A percentile compares a stretch with the other conserved stretches of the same genome.
phyloP scores from a whole-genome alignment of 176 grass and related monocot species.

The Pharus latifolius region DNA sequence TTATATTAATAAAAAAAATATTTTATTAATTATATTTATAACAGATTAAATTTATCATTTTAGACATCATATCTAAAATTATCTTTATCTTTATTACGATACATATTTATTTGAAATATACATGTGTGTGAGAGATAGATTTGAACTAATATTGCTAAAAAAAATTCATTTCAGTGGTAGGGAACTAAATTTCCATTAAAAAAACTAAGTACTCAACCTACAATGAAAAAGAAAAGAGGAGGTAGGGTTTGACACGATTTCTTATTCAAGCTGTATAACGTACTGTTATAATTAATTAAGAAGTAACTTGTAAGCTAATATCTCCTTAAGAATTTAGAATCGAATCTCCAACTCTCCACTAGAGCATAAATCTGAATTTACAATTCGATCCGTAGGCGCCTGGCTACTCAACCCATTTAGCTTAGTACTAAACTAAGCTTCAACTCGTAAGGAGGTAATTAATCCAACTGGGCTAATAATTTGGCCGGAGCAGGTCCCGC shows the following conservation, averaged over 20 bases:
- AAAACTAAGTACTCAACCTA: neutral
- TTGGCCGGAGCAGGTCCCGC: slow-evolving; percentile 8
- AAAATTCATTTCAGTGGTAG: too few relatives aligned
- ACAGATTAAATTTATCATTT: too few relatives aligned
- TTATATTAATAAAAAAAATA: too few relatives aligned
- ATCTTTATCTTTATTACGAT: too few relatives aligned
- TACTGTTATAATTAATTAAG: neutral
- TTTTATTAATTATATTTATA: too few relatives aligned
- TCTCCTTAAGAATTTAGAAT: neutral
- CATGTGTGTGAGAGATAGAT: too few relatives aligned
- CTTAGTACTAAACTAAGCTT: neutral
- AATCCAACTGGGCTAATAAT: slow-evolving; percentile 1
- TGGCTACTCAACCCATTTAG: neutral
- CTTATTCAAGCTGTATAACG: slow-evolving; percentile 9
- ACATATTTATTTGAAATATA: too few relatives aligned
- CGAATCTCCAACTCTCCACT: neutral
- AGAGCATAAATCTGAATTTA: neutral
- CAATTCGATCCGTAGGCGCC: neutral
- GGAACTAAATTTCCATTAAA: too few relatives aligned
- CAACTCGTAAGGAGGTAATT: neutral
- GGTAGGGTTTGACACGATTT: slow-evolving; percentile 27
- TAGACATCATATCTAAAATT: too few relatives aligned
- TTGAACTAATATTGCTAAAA: too few relatives aligned
- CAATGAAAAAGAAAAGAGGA: neutral
- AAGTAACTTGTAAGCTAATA: slow-evolving; percentile 8